Evolutionary conservation across 805 yeast species (phyloP).

Genomic region (Teunomyces pallodes): DNA sequence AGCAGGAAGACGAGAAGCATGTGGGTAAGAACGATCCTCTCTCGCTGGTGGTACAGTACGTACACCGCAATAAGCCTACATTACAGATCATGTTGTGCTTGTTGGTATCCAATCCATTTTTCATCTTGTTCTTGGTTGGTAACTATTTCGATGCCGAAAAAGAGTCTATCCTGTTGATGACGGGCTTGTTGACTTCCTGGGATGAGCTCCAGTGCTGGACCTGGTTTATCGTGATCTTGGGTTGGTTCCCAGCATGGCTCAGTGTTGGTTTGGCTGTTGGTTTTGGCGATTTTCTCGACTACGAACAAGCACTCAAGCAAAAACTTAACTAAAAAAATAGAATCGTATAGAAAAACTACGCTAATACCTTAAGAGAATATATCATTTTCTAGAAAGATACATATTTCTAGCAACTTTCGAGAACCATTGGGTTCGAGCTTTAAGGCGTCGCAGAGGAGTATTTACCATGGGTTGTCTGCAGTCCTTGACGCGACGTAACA

Average conservation of each 20-base stretch:
- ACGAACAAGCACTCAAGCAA: conserved; percentile 4
- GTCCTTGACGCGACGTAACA: neutral
- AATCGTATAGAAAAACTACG: neutral
- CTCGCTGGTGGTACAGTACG: conserved; percentile 3
- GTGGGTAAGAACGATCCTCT: conserved; percentile 5
- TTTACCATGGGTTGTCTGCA: neutral
- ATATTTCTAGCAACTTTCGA: neutral
- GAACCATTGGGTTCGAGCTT: too few species aligned
- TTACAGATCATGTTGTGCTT: conserved; percentile 26
- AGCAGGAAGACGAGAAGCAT: neutral
- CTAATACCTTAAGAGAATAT: neutral
- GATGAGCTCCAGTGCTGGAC: conserved; percentile 76
- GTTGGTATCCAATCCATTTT: conserved; percentile 55
- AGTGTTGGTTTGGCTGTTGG: conserved; percentile 25
- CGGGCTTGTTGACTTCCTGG: conserved; percentile 63
- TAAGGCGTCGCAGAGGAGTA: too few species aligned
- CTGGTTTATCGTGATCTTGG: conserved; percentile 68
- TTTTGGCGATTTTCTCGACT: conserved; percentile 26
- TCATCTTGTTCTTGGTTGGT: conserved; percentile 24
- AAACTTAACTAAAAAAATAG: neutral
- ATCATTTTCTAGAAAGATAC: neutral
- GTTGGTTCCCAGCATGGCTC: conserved; percentile 86
- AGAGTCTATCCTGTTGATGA: conserved; percentile 41
- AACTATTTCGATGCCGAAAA: conserved; percentile 26
- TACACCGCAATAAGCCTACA: conserved; percentile 10